phyloP scores from a whole-genome alignment of 2,329 filamentous ascomycete species.

The Acrodontium crateriforme region DNA sequence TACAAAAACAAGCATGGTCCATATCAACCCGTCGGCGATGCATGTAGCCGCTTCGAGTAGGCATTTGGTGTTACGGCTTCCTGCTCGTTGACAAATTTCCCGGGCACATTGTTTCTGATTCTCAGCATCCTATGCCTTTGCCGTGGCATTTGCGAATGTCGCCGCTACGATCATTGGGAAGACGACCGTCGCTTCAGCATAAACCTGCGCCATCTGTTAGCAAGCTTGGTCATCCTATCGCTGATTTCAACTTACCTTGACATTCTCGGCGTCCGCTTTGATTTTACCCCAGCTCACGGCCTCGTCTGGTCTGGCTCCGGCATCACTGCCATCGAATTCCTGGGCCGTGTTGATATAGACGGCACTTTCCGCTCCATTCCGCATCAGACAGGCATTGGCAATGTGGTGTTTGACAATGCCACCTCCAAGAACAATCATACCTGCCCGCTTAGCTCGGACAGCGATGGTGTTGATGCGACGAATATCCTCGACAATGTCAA shows the following conservation, averaged over 20 bases:
- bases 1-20: too few relatives aligned
- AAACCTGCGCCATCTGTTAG: conserved; percentile 29
- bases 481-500: conserved; percentile 92
- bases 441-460: conserved; percentile 71
- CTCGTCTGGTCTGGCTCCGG: conserved; percentile 86
- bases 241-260: conserved; percentile 53
- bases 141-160: conserved; percentile 41
- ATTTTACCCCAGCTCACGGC: conserved; percentile 99
- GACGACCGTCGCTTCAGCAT: conserved; percentile 52
- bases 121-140: conserved; percentile 1
- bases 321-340: conserved; percentile 95
- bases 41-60: too few relatives aligned
- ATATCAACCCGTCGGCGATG: too few relatives aligned
- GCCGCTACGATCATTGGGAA: conserved; percentile 55
- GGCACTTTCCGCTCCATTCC: conserved; percentile 90
- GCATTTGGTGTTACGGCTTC: too few relatives aligned
- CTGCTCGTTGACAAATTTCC: too few relatives aligned
- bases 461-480: conserved; percentile 84
- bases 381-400: conserved; percentile 92
- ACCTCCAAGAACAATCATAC: conserved; percentile 91
- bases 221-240: neutral
- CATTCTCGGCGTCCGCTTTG: conserved; percentile 70
- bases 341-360: conserved; percentile 97
- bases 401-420: conserved; percentile 98
- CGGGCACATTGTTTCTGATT: too few relatives aligned